phyloP scores from a whole-genome alignment of 495 filamentous ascomycete species.

The Aspergillus incahuasiensis region DNA sequence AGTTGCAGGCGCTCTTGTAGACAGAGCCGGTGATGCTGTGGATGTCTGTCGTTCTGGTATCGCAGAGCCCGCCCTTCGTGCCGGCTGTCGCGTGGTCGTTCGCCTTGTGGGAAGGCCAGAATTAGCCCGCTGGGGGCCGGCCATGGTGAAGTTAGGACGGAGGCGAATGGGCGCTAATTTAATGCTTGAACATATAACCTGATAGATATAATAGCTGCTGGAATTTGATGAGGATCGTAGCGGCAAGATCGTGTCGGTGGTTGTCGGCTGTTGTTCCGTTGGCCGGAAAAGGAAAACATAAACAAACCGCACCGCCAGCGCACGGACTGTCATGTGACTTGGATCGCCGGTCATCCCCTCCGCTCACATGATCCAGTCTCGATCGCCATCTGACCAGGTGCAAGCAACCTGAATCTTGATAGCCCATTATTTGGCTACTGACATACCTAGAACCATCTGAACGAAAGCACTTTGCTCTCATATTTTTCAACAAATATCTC shows the following conservation, averaged over 20 bases:
- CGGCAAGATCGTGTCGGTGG: slow-evolving; percentile 10
- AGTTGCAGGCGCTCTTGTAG: slow-evolving; percentile 48
- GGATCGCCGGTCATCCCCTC: slow-evolving; percentile 22
- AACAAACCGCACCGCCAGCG: slow-evolving; percentile 29
- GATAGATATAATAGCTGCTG: background rate
- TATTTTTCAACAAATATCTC: background rate
- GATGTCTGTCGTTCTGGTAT: slow-evolving; percentile 48
- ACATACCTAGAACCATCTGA: background rate
- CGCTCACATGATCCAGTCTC: slow-evolving; percentile 33
- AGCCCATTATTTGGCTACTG: background rate
- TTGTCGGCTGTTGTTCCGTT: slow-evolving; percentile 18
- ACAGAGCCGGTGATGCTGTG: slow-evolving; percentile 61
- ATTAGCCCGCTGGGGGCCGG: slow-evolving; percentile 50
- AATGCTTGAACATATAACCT: background rate
- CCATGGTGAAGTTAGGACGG: slow-evolving; percentile 36
- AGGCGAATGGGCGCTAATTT: background rate
- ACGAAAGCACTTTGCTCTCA: too few species aligned
- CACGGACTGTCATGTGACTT: slow-evolving; percentile 17
- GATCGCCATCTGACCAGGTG: background rate
- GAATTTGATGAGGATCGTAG: background rate
- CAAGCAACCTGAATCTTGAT: background rate
- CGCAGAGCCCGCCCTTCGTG: slow-evolving; percentile 31
- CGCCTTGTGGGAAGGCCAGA: slow-evolving; percentile 49
- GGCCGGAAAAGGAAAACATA: slow-evolving; percentile 39
- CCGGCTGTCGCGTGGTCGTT: slow-evolving; percentile 53